Conservation (phyloP, 805 yeast species). For the Komagataella pastoris region DNA sequence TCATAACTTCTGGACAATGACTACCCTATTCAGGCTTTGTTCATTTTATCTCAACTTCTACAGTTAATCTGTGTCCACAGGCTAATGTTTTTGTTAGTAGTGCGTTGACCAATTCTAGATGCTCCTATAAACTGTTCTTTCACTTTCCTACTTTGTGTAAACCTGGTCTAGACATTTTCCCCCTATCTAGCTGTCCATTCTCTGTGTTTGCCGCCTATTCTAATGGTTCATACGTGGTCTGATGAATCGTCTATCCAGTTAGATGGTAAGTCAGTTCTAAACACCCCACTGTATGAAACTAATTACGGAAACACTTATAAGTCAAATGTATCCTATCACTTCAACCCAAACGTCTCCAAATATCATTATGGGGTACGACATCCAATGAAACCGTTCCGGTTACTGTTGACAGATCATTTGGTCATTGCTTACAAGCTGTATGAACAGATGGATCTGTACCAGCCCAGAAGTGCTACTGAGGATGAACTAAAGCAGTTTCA, state of each 20-base stretch:
- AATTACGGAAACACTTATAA: slow-evolving; percentile 24
- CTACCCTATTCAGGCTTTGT: too few relatives aligned
- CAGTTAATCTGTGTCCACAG: too few relatives aligned
- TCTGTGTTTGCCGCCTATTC: slow-evolving; percentile 16
- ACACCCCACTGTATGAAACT: slow-evolving; percentile 33
- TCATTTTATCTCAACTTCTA: too few relatives aligned
- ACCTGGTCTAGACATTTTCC: not conserved
- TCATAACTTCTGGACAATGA: too few relatives aligned
- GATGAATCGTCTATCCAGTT: slow-evolving; percentile 1
- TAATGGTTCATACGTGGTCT: slow-evolving; percentile 25
- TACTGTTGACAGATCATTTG: slow-evolving; percentile 87
- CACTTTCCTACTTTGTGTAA: not conserved
- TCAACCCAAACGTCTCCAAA: slow-evolving; percentile 64
- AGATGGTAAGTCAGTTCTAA: slow-evolving; percentile 6
- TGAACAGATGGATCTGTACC: slow-evolving; percentile 80
- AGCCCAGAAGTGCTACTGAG: slow-evolving; percentile 70
- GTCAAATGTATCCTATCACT: slow-evolving; percentile 76
- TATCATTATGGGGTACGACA: slow-evolving; percentile 89
- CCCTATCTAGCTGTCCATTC: slow-evolving; percentile 2
- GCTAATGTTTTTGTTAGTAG: not conserved
- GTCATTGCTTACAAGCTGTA: slow-evolving; percentile 76
- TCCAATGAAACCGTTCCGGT: slow-evolving; percentile 97
- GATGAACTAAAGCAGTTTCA: slow-evolving; percentile 78
- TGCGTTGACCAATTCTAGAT: not conserved
- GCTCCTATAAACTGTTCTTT: not conserved